phyloP scores from a whole-genome alignment of 768 basidiomycete species.

The Rubroboletus satanas region DNA sequence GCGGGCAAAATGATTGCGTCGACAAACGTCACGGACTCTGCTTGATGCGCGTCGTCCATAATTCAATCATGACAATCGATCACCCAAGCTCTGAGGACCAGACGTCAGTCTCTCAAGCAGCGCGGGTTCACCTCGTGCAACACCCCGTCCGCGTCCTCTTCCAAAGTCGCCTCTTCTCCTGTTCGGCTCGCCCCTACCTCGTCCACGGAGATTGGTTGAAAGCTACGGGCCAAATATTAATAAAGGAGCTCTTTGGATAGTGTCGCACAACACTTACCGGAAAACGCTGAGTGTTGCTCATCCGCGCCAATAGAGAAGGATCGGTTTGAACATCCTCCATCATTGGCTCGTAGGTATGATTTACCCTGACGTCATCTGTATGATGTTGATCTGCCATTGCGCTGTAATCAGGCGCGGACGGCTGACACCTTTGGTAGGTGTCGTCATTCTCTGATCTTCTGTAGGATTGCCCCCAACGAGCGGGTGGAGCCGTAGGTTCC shows the following conservation, averaged over 20 bases:
- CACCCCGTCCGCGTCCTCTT: conserved; percentile 22
- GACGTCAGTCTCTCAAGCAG: conserved; percentile 17
- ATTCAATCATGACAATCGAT: conserved; percentile 17
- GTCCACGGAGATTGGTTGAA: conserved; percentile 16
- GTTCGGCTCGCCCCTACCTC: conserved; percentile 19
- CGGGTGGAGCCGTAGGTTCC: not conserved
- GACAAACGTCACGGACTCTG: not conserved
- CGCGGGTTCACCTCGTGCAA: conserved; percentile 14
- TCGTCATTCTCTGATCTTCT: conserved; percentile 15
- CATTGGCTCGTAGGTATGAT: conserved; percentile 11
- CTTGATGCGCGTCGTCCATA: not conserved
- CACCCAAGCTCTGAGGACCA: conserved; percentile 15
- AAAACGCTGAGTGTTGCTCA: conserved; percentile 16
- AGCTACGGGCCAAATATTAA: conserved; percentile 8
- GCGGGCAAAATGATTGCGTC: not conserved
- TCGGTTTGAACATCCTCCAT: conserved; percentile 10
- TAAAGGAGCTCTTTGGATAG: not conserved
- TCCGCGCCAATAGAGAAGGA: conserved; percentile 24
- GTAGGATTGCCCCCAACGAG: conserved; percentile 10
- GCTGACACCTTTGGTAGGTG: conserved; percentile 10
- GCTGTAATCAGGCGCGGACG: not conserved
- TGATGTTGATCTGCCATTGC: conserved; percentile 3
- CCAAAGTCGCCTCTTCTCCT: conserved; percentile 20
- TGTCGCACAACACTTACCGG: conserved; percentile 17
- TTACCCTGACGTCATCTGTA: conserved; percentile 2